Base-by-base conservation (phyloP, 805 yeast species). In the Candida wancherniae region DNA sequence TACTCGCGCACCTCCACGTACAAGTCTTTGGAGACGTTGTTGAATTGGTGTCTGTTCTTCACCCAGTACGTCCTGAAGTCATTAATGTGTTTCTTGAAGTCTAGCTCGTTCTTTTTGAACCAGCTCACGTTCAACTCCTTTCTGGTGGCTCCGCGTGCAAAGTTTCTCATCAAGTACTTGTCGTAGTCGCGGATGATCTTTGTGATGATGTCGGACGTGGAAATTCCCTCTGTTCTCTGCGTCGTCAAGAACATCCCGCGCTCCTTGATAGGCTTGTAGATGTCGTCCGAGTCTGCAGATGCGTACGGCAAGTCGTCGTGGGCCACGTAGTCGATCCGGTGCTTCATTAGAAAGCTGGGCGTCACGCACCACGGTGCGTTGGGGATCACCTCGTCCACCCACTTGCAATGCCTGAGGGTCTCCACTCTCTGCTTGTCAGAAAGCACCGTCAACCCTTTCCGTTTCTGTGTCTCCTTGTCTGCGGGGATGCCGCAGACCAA, bases 301-400 rank as follows among this genome's bases (percentile, higher is more conserved):
- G 84, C 95, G 54, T 92, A 92, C 1, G 98, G 98, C 40, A 86
- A 65, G 58, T 92, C 97, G 62, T 92, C 98, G 58, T 92, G 98
- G 2, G 98, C 98, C 39, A 90, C 96, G 50, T 86, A 92, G 57
- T 92, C 98, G 45, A 92, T 86, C 33, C 77, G 66, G 59, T 92
- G 95, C 46, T 81, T 60, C 28, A 65, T 65, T 44, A 92, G 60
- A 48, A 92, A 92, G 26, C 81, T 86, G 33, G 86, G 75, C 3
- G 87, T 82, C 16, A 92, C 87, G 46, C 83, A 75, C 98, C 98
- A 92, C 9, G 98, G 98, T 2, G 97, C 95, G 55, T 84, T 68
- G 17, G 90, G 87, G 33, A 92, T 70, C 17, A 92, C 97, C 57
- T 92, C 97, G 56, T 92, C 97, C 15, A 92, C 98, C 98, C 98